Evolutionary conservation across 768 basidiomycete genomes (phyloP), one percentile per base, ranked within the genome.

Genomic region (Suillus clintonianus): DNA sequence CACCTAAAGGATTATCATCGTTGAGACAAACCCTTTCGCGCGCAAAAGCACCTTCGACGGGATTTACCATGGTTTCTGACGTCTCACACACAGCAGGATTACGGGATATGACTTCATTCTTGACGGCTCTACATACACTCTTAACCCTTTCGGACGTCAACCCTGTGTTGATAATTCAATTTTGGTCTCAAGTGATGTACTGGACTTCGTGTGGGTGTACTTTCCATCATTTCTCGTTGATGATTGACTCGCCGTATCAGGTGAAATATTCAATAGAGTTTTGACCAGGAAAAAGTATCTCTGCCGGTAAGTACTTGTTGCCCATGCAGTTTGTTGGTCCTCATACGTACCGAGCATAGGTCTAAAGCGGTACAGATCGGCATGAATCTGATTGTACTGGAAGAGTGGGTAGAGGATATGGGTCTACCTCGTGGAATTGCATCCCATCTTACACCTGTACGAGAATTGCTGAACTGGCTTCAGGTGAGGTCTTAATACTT

Each of bases 111-210:
- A 91, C 89, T 17, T 82, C 89, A 1, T 90, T 97, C 73, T 82
- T 99, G 48, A 91, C 93, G 4, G 90, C 92, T 27, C 81, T 98
- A 5, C 89, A 99, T 62, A 88, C 91, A 14, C 78, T 99, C 37
- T 81, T 99, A 17, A 85, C 88, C 24, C 79, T 95, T 43, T 94
- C 96, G 54, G 92, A 95, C 62, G 86, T 98, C 67, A 98, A 98
- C 72, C 94, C 97, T 15, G 89, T 85, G 9, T 80, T 98, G 19
- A 89, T 88, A 58, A 88, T 90, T 7, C 97, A 99, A 74, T 83
- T 96, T 57, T 97, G 95, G 89, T 96, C 95, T 1, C 97, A 99
- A 76, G 88, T 97, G n/a, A 90, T 97, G 81, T 98, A 96, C 74
- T 99, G 97, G 97, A 90, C 95, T 60, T 90, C 95, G 27, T 94